Conservation (phyloP, 805 yeast species). For the Candida broadrunensis region DNA sequence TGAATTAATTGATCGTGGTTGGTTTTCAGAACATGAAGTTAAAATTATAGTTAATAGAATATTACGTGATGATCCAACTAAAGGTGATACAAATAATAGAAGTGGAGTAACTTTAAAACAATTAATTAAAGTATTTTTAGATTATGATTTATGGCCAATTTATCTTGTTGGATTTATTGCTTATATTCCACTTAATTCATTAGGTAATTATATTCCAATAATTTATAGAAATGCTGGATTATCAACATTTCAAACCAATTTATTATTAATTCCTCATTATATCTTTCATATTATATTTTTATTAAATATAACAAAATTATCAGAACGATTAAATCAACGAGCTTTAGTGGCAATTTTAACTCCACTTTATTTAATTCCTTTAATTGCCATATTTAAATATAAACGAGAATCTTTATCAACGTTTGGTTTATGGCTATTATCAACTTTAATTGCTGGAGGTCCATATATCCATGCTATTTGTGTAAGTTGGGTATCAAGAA, state of each 20-base stretch:
- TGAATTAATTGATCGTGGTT: slow-evolving; percentile 41
- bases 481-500: slow-evolving; percentile 26
- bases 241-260: slow-evolving; percentile 46
- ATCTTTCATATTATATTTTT: slow-evolving; percentile 19
- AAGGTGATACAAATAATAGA: slow-evolving; percentile 29
- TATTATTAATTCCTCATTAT: slow-evolving; percentile 49
- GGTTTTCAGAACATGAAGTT: slow-evolving; percentile 24
- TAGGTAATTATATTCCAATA: slow-evolving; percentile 43
- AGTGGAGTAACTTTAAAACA: slow-evolving; percentile 18
- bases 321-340: slow-evolving; percentile 20
- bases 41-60: slow-evolving; percentile 24
- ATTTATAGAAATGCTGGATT: slow-evolving; percentile 30
- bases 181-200: slow-evolving; percentile 13
- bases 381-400: slow-evolving; percentile 28
- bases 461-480: slow-evolving; percentile 23
- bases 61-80: slow-evolving; percentile 25
- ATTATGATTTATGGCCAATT: slow-evolving; percentile 24
- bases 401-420: neutral
- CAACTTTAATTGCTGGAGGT: slow-evolving; percentile 16
- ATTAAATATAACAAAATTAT: slow-evolving; percentile 16
- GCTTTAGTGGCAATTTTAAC: slow-evolving; percentile 19
- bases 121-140: slow-evolving; percentile 13
- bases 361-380: slow-evolving; percentile 30
- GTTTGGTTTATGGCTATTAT: slow-evolving; percentile 44
- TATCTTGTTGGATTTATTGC: slow-evolving; percentile 35